These are phyloP conservation scores for Exophiala bonariae DNA, from an alignment of 2,329 filamentous ascomycete genomes.

Conservation along the genomic window DNA sequence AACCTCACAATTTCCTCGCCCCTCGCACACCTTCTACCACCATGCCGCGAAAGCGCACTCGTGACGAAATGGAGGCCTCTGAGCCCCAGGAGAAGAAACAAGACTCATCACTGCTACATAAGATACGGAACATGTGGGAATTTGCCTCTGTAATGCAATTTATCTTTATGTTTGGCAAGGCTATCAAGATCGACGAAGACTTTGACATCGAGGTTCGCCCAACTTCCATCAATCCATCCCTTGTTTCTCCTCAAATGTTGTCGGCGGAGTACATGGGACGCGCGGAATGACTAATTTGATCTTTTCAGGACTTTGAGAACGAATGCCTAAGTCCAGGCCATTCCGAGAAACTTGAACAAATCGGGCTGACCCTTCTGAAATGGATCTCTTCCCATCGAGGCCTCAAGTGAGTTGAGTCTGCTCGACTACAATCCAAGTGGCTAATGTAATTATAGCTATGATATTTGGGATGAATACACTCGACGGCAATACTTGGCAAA, in stretches of 20 bases:
- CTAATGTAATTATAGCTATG: constrained; percentile 57
- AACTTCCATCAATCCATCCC: not conserved
- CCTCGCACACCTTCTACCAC: constrained; percentile 11
- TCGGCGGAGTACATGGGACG: constrained; percentile 20
- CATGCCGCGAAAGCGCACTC: constrained; percentile 54
- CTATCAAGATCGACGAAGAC: constrained; percentile 84
- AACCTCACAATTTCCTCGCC: not conserved
- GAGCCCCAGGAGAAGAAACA: constrained; percentile 42
- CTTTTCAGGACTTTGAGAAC: constrained; percentile 73
- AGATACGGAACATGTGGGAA: constrained; percentile 88
- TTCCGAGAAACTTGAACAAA: constrained; percentile 73
- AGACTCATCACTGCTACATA: constrained; percentile 55
- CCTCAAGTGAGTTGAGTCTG: constrained; percentile 67
- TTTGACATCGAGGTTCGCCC: constrained; percentile 80
- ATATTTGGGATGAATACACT: constrained; percentile 91
- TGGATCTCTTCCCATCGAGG: constrained; percentile 91
- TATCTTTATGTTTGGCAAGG: constrained; percentile 85
- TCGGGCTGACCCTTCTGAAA: constrained; percentile 85
- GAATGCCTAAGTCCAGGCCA: constrained; percentile 78
- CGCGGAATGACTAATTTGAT: constrained; percentile 21
- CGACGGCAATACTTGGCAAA: constrained; percentile 85
- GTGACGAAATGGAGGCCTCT: constrained; percentile 56
- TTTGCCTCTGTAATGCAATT: constrained; percentile 94
- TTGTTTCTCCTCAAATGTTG: not conserved
- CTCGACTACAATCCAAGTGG: constrained; percentile 2